phyloP scores from a whole-genome alignment of 1,139 yeast species.

The Saccharomycopsis hybrid region DNA sequence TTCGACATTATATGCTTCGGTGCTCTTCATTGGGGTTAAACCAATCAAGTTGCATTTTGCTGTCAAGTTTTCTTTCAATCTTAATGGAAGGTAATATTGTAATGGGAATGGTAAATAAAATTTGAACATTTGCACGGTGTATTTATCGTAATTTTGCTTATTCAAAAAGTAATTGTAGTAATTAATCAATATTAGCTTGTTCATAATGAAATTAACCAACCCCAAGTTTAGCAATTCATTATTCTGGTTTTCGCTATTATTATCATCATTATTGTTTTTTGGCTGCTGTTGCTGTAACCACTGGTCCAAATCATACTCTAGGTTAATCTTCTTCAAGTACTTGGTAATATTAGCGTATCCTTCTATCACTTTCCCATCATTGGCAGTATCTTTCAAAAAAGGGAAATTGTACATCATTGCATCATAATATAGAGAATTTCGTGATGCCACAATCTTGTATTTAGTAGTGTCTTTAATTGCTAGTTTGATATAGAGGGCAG shows the following conservation, averaged over 20 bases:
- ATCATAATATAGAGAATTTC: slow-evolving; percentile 3
- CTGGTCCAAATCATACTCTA: neutral
- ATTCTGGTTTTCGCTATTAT: neutral
- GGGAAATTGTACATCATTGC: slow-evolving; percentile 11
- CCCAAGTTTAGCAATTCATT: slow-evolving; percentile 7
- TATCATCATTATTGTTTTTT: too few species aligned
- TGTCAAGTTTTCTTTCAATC: slow-evolving; percentile 6
- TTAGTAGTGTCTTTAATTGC: neutral
- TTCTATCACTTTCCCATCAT: slow-evolving; percentile 8
- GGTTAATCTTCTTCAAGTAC: slow-evolving; percentile 9
- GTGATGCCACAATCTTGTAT: slow-evolving; percentile 8
- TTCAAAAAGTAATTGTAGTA: slow-evolving; percentile 14
- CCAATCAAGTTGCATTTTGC: slow-evolving; percentile 14
- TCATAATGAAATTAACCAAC: slow-evolving; percentile 18
- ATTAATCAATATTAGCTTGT: slow-evolving; percentile 20
- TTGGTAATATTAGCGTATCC: slow-evolving; percentile 15
- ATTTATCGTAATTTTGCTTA: slow-evolving; percentile 13
- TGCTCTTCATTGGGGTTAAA: neutral
- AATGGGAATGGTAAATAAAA: slow-evolving; percentile 15
- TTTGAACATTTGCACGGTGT: slow-evolving; percentile 9
- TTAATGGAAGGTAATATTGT: slow-evolving; percentile 13
- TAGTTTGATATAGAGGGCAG: slow-evolving; percentile 10
- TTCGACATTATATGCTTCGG: slow-evolving; percentile 4
- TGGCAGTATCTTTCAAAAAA: slow-evolving; percentile 12
- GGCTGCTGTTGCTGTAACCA: neutral